These are phyloP conservation scores for Pythium grandisporangium DNA, from an alignment of 352 stramenopile species.

Conservation along the genomic window DNA sequence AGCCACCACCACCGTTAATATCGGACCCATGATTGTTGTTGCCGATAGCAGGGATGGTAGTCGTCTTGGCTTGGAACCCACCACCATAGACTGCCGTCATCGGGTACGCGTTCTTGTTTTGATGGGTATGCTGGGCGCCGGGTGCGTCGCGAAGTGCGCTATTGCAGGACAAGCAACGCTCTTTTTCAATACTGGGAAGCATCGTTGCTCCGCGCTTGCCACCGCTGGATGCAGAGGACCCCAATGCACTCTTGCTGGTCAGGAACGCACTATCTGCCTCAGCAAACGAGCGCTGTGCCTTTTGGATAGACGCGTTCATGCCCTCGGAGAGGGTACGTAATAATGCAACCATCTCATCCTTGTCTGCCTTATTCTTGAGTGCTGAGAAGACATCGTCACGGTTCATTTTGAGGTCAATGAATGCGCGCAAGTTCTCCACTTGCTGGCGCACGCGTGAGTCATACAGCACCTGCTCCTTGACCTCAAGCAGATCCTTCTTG, in stretches of 20 bases:
- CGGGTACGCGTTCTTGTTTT: conserved; percentile 57
- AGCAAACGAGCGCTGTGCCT: conserved; percentile 47
- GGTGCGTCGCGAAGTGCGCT: conserved; percentile 42
- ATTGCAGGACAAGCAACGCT: conserved; percentile 75
- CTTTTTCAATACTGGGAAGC: conserved; percentile 68
- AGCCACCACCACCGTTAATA: conserved; percentile 2
- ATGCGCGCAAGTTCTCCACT: conserved; percentile 76
- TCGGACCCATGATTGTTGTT: conserved; percentile 32
- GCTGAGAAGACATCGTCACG: conserved; percentile 76
- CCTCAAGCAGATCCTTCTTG: conserved; percentile 76
- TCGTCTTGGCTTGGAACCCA: conserved; percentile 63
- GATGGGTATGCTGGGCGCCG: conserved; percentile 3
- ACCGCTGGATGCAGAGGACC: conserved; percentile 21
- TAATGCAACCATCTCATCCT: conserved; percentile 74
- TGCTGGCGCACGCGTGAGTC: conserved; percentile 80
- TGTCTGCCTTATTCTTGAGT: conserved; percentile 80
- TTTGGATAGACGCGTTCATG: conserved; percentile 74
- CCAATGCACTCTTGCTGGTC: conserved; percentile 48
- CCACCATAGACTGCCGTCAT: conserved; percentile 63
- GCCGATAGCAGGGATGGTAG: too few species aligned
- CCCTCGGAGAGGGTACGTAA: conserved; percentile 75
- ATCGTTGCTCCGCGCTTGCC: too few species aligned
- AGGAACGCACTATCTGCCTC: conserved; percentile 68
- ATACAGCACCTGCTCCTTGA: conserved; percentile 84
- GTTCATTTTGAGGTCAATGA: conserved; percentile 88